Conservation (phyloP, 2,329 filamentous ascomycete genomes). For the Fusarium sp. region DNA sequence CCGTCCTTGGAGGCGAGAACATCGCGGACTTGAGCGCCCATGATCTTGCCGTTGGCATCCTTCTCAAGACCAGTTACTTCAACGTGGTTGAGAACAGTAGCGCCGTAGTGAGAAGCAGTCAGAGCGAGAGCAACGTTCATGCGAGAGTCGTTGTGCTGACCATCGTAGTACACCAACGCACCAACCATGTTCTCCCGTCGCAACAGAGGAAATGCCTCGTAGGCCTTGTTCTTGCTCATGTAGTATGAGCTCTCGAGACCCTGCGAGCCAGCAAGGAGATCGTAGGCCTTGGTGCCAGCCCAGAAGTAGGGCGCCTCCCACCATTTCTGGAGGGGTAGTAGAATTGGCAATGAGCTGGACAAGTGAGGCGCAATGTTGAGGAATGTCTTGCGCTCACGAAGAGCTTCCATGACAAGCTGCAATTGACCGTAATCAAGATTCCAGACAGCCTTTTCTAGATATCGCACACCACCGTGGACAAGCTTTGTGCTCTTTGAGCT, state of each 20-base stretch:
- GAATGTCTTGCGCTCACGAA: constrained; percentile 85
- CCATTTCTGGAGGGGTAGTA: constrained; percentile 84
- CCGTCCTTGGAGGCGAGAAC: constrained; percentile 70
- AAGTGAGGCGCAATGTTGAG: constrained; percentile 85
- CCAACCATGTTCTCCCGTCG: constrained; percentile 78
- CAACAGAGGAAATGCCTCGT: constrained; percentile 82
- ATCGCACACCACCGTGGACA: constrained; percentile 85
- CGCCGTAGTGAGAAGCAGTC: constrained; percentile 82
- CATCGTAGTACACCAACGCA: constrained; percentile 86
- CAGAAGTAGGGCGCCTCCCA: constrained; percentile 83
- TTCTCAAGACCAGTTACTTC: constrained; percentile 80
- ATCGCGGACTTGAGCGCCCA: constrained; percentile 65
- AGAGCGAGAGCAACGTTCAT: constrained; percentile 88
- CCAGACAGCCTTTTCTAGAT: constrained; percentile 87
- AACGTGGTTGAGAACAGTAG: constrained; percentile 82
- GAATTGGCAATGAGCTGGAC: constrained; percentile 82
- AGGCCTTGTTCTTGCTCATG: constrained; percentile 77
- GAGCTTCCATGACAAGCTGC: constrained; percentile 80
- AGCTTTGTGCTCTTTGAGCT: constrained; percentile 90
- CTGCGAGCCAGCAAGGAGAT: constrained; percentile 81
- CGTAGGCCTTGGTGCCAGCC: constrained; percentile 79
- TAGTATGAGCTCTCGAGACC: constrained; percentile 88
- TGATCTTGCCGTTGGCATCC: constrained; percentile 73
- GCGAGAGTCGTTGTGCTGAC: constrained; percentile 85
- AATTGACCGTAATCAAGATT: constrained; percentile 87